Base-by-base conservation (phyloP, 805 yeast genomes). In the Hemisphaericaspora nanyangensis region DNA sequence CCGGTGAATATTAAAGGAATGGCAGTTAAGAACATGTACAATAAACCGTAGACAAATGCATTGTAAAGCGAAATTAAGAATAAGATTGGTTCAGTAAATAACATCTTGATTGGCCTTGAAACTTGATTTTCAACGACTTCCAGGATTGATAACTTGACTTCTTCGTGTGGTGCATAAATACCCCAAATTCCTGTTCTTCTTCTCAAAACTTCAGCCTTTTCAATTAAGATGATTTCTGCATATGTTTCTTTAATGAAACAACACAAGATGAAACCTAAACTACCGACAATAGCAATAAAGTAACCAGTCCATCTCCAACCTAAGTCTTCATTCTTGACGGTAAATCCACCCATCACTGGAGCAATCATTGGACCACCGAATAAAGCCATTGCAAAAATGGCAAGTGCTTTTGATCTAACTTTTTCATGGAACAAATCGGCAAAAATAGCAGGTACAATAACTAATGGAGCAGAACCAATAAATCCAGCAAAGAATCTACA, bases 391-490 rank as follows among this genome's bases (percentile, higher is more conserved):
- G 86, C 70, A 51, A 87, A 88, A 12, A 82, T 46, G 7, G 81
- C 69, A 51, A 86, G 69, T 13, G 95, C 95, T 38, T 70, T 74
- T 49, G 96, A 95, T 63, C 96, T 77, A 15, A 69, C 55, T 27
- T 57, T 57, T 44, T 78, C 77, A 48, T 75, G 76, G 55, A 79
- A 87, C 70, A 87, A 72, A 59, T 89, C 96, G 5, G 95, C 85
- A 65, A 87, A 80, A 0, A 83, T 75, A 35, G 95, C 95, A 24
- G 95, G 95, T 7, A 91, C 57, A 29, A 85, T 86, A 18, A 85
- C 91, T 52, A 88, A 60, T 1, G 95, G 87, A 29, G 93, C 87
- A 17, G 93, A 87, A 48, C 95, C 95, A 39, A 82, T 60, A 51
- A 80, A 72, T 38, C 95, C 95, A 19, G 82, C 80, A 56, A 87